Base-by-base conservation (phyloP, 2,329 filamentous ascomycete species). In the Raffaelea deltoideospora region DNA sequence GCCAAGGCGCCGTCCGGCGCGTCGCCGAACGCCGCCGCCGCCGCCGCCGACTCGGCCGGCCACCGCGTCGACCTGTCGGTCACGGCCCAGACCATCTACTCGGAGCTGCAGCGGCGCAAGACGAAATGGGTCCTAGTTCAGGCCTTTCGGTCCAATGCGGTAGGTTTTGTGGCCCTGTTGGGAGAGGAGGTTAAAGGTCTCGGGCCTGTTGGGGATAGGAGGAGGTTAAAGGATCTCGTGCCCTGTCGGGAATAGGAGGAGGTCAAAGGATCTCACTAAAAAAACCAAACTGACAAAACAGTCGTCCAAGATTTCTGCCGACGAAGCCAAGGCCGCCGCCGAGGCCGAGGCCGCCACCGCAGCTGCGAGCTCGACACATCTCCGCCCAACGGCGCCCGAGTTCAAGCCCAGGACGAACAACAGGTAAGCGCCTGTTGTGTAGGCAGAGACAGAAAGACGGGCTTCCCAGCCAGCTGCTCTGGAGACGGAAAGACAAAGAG, bases 51-150 rank as follows among this genome's bases (percentile, higher is more conserved):
- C n/a, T 63, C 63, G 43, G 64, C 69, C 35, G 72, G 73, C 29
- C 62, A 71, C 37, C 70, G 81, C 36, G 72, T 78, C n/a, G 82
- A 88, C 56, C 59, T 88, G 32, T 76, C 81, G 31, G 74, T 85
- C 15, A 72, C 79, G 9, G 79, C 80, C 1, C 75, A 76, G 48
- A 81, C 79, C 13, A 68, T 81, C 17, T 66, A 79, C 47, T 81
- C 76, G 14, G 75, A 79, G 41, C 62, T 88, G 37, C 76, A 76
- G 51, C 76, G 70, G 47, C 64, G 71, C 42, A 72, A 79, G 45
- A 61, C 69, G 31, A 69, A 71, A 52, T 86, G 79, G 79, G 68
- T 85, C 23, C 68, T 82, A 55, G 76, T 83, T 27, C 78, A 83
- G 49, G 76, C 75, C 30, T 88, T 87, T 59, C 64, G 73, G 28